phyloP scores from a whole-genome alignment of 805 yeast species.

The Vanderwaltozyma verrucispora region DNA sequence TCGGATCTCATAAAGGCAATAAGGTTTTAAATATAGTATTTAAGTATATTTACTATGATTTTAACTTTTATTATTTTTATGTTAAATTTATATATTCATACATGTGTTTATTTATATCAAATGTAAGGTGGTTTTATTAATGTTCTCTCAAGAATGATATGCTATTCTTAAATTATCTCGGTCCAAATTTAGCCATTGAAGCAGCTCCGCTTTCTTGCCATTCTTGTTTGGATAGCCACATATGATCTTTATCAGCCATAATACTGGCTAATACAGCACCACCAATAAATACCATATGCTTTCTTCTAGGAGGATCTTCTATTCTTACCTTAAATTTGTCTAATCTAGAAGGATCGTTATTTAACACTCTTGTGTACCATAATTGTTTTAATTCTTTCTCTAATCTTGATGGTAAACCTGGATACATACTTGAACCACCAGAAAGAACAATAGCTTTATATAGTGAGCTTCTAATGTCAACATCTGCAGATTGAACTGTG shows the following conservation, averaged over 20 bases:
- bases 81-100: too few relatives aligned
- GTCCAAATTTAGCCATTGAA: conserved; percentile 79
- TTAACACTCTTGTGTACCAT: conserved; percentile 83
- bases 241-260: conserved; percentile 96
- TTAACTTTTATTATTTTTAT: too few relatives aligned
- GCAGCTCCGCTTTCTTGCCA: conserved; percentile 97
- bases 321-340: conserved; percentile 91
- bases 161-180: conserved; percentile 41
- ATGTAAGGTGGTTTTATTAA: too few relatives aligned
- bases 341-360: conserved; percentile 77
- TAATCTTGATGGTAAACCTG: conserved; percentile 90
- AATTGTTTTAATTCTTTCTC: conserved; percentile 94
- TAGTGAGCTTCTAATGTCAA: conserved; percentile 80
- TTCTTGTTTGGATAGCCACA: conserved; percentile 95
- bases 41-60: too few relatives aligned
- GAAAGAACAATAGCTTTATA: conserved; percentile 89
- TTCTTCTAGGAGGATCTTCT: conserved; percentile 98
- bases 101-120: too few relatives aligned
- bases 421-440: conserved; percentile 98
- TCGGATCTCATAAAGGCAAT: too few relatives aligned
- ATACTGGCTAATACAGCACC: conserved; percentile 97
- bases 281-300: conserved; percentile 97
- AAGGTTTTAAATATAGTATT: too few relatives aligned
- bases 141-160: too few relatives aligned
- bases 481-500: conserved; percentile 89